Percentiles rank a stretch among this genome's conserved stretches.
Conservation (phyloP, 2,329 filamentous ascomycete genomes). For the Epichloe festucae region DNA sequence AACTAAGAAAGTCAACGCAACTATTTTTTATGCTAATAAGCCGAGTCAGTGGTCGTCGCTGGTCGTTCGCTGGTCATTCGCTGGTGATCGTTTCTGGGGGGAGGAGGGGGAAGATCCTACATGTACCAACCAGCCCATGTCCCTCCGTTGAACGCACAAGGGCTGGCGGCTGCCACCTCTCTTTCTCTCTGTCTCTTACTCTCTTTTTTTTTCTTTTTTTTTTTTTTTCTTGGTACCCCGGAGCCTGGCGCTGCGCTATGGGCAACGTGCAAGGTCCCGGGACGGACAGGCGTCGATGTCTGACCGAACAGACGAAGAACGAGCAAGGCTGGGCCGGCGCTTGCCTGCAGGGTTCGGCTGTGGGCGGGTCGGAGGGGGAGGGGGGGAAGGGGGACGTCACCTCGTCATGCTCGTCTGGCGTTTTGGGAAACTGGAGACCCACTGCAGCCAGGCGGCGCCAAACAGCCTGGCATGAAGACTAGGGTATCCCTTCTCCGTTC, state of each 20-base stretch:
- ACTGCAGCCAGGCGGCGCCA: conserved; percentile 1
- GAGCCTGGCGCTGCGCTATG: background rate
- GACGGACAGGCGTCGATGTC: background rate
- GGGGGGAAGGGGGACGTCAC: background rate
- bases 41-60: conserved; percentile 5
- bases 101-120: background rate
- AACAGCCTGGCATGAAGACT: background rate
- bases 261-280: conserved; percentile 1
- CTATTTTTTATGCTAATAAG: background rate
- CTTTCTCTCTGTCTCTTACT: too few species aligned
- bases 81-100: background rate
- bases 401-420: background rate
- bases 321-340: conserved; percentile 8
- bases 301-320: background rate
- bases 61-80: background rate
- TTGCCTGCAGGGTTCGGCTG: conserved; percentile 6
- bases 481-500: conserved; percentile 1
- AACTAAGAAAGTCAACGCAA: background rate
- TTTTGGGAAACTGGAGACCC: conserved; percentile 3
- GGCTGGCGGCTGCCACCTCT: conserved; percentile 1
- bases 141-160: background rate
- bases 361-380: conserved; percentile 6
- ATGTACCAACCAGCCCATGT: background rate
- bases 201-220: too few species aligned
- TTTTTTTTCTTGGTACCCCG: background rate